Percentiles rank a stretch among this genome's conserved stretches.
Conservation (phyloP, 352 stramenopile genomes). For the Phytophthora chlamydospora region DNA sequence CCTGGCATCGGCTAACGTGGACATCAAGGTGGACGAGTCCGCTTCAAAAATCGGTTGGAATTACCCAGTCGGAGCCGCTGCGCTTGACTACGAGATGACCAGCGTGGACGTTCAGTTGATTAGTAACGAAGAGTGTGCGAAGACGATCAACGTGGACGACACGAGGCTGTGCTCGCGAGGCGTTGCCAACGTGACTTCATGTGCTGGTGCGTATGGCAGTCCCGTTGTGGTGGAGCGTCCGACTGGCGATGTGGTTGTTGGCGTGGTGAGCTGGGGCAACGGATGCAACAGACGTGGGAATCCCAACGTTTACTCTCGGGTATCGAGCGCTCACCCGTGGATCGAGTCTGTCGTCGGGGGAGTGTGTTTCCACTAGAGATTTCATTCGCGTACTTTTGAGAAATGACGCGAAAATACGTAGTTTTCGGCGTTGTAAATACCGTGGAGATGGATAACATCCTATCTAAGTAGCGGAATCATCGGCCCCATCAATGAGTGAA, state of each 20-base stretch:
- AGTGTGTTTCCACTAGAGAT: constrained; percentile 21
- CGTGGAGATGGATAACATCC: too few relatives aligned
- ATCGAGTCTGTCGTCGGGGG: constrained; percentile 22
- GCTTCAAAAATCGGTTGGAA: constrained; percentile 39
- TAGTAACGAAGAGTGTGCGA: constrained; percentile 34
- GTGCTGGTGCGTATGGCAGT: constrained; percentile 57
- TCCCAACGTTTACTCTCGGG: constrained; percentile 53
- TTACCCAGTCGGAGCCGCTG: constrained; percentile 19
- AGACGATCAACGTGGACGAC: constrained; percentile 24
- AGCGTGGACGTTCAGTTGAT: constrained; percentile 40
- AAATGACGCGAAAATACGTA: too few relatives aligned
- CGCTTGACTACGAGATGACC: constrained; percentile 28
- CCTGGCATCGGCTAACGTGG: constrained; percentile 18
- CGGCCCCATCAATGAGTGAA: too few relatives aligned
- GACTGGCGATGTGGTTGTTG: constrained; percentile 32
- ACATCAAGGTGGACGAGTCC: constrained; percentile 21
- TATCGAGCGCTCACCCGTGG: constrained; percentile 44
- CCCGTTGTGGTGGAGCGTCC: constrained; percentile 35
- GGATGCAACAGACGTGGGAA: constrained; percentile 42
- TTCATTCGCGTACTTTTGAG: too few relatives aligned
- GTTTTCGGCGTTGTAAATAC: too few relatives aligned
- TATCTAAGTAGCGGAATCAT: too few relatives aligned
- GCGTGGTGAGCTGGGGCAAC: constrained; percentile 58
- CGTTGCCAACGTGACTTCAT: constrained; percentile 34
- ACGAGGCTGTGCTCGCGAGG: constrained; percentile 55